Evolutionary conservation across 164 flowering plant genomes (phyloP), one percentile per base, ranked within the genome.

Genomic region (Macadamia integrifolia): DNA sequence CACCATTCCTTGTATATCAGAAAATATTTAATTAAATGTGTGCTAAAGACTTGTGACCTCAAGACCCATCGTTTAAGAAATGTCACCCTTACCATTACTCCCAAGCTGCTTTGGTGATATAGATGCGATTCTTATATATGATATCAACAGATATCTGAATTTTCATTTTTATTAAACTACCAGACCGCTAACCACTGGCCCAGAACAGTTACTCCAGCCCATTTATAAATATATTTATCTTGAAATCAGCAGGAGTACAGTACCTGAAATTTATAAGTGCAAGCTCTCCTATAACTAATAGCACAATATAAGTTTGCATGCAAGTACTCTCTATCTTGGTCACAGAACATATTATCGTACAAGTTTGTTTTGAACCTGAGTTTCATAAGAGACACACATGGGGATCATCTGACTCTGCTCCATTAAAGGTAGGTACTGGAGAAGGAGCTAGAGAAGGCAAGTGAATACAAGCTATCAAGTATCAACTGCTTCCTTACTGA

Each of bases 401-500:
- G 60, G 23, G 40, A 32, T 43, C 58, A 40, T 23, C 23, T 31
- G 70, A 53, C 55, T 31, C 11, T 46, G n/a, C 12, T 31, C 55
- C 12, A 55, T n/a, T 17, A 11, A n/a, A 23, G 23, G 23, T 23
- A 23, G 23, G 23, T 23, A 23, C 23, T 23, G 23, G 23, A 43
- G 48, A 43, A 63, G 55, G 63, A 57, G 46, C 30, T 23, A 23
- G 23, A 23, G 23, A 60, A 18, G 6, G 46, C 46, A 43, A 56
- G 44, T 15, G 32, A 42, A 44, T 17, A 23, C 23, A 23, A 59
- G 60, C 31, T 23, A 23, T 23, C 23, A 23, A 23, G 23, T 48
- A 58, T 35, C 48, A 15, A 60, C 23, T 28, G 18, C 57, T 48
- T 28, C 8, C 43, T 9, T 14, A 67, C 61, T 29, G 42, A 81